Evolutionary conservation across 805 yeast genomes (phyloP).

Genomic region (Pichia pseudocactophila): DNA sequence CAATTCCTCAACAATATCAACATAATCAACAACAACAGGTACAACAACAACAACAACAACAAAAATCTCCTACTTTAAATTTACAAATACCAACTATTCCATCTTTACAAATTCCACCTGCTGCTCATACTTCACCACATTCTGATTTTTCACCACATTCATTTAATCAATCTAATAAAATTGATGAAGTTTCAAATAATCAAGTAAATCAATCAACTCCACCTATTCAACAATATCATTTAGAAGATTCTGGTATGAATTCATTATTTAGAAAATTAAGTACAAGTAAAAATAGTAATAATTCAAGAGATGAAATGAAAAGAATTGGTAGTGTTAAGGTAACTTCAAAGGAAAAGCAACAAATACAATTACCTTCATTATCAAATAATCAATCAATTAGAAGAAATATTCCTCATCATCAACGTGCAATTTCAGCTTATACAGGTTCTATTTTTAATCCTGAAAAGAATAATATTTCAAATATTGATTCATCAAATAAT

Average conservation of each 20-base stretch:
- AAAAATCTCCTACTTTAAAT: background rate
- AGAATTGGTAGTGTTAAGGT: constrained; percentile 55
- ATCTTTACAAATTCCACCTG: constrained; percentile 30
- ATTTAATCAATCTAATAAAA: constrained; percentile 9
- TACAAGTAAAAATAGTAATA: constrained; percentile 17
- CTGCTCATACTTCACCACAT: constrained; percentile 36
- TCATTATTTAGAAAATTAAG: constrained; percentile 29
- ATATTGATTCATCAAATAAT: background rate
- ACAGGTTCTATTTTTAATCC: constrained; percentile 23
- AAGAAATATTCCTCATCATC: constrained; percentile 25
- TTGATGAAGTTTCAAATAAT: constrained; percentile 5
- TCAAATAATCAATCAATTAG: constrained; percentile 19
- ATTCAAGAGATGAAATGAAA: constrained; percentile 32
- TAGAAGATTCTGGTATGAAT: constrained; percentile 16
- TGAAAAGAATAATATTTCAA: constrained; percentile 9
- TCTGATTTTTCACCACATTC: constrained; percentile 18
- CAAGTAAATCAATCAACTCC: constrained; percentile 8
- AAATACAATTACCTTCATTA: constrained; percentile 18
- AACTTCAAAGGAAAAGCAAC: constrained; percentile 46
- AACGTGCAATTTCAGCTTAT: constrained; percentile 32
- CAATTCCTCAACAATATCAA: constrained; percentile 17
- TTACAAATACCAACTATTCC: constrained; percentile 31
- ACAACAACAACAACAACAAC: background rate
- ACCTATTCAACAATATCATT: constrained; percentile 13
- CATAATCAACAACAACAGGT: constrained; percentile 16